Conservation (phyloP, 192 early-diverging fungal species). For the Entophlyctis luteolus region DNA sequence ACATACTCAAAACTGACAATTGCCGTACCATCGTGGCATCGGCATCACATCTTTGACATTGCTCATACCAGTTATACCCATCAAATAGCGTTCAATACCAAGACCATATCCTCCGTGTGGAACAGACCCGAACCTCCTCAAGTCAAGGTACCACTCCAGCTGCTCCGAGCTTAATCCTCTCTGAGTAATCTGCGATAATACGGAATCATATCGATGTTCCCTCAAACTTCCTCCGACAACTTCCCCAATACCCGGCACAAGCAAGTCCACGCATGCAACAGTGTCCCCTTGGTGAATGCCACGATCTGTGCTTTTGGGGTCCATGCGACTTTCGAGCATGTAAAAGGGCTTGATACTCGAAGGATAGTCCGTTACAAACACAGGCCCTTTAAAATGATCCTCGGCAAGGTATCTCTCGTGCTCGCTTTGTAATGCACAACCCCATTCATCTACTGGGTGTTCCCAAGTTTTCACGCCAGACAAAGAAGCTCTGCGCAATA, state of each 20-base stretch:
- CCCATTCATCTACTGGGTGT: constrained; percentile 67
- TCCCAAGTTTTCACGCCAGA: constrained; percentile 44
- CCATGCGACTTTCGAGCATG: constrained; percentile 59
- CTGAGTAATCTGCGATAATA: constrained; percentile 50
- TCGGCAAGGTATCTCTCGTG: constrained; percentile 82
- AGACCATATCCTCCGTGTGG: constrained; percentile 90
- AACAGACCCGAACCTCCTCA: constrained; percentile 75
- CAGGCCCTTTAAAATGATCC: constrained; percentile 60
- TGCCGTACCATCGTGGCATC: constrained; percentile 47
- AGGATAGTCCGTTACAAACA: constrained; percentile 92
- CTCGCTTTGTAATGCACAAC: constrained; percentile 70
- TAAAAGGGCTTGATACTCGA: constrained; percentile 78
- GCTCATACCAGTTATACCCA: constrained; percentile 72
- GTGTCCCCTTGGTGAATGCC: constrained; percentile 39
- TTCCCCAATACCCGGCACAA: constrained; percentile 82
- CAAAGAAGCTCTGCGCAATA: constrained; percentile 48
- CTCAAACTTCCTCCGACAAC: constrained; percentile 79
- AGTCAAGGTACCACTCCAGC: constrained; percentile 80
- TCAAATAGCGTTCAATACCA: constrained; percentile 80
- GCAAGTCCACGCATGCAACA: constrained; percentile 77
- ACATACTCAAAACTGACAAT: constrained; percentile 49
- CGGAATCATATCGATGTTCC: constrained; percentile 60
- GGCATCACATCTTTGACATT: constrained; percentile 72
- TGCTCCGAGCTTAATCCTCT: constrained; percentile 59
- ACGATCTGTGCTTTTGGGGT: constrained; percentile 48